phyloP scores from a whole-genome alignment of 1,284 basidiomycete species.

The Heterobasidion irregulare region DNA sequence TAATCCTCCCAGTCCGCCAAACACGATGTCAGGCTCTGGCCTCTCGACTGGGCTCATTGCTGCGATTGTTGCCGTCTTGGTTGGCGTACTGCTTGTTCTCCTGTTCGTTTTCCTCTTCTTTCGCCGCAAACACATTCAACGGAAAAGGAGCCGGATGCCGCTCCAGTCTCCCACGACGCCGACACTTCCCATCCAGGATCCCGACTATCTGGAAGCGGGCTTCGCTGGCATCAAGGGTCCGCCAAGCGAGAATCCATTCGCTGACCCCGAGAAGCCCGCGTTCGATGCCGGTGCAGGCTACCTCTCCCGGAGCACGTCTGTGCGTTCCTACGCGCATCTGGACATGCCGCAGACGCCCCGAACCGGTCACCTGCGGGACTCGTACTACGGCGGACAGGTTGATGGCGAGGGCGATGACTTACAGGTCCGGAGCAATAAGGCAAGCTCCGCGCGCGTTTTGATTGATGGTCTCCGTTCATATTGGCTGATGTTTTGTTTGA shows the following conservation, averaged over 20 bases:
- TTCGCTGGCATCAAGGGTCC: constrained; percentile 7
- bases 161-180: constrained; percentile 3
- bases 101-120: constrained; percentile 22
- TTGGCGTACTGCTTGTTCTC: constrained; percentile 21
- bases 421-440: constrained; percentile 1
- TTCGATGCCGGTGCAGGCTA: neutral
- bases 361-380: neutral
- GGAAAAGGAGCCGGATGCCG: constrained; percentile 3
- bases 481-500: neutral
- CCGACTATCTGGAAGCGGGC: constrained; percentile 21
- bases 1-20: neutral
- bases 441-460: constrained; percentile 1
- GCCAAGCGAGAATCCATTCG: neutral
- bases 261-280: constrained; percentile 1
- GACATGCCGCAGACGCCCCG: neutral
- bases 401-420: neutral
- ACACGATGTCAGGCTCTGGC: neutral
- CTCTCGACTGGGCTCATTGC: neutral
- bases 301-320: neutral
- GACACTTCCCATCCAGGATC: constrained; percentile 26
- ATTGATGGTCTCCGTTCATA: neutral
- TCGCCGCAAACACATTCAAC: constrained; percentile 10
- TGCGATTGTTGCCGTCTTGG: neutral
- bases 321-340: neutral
- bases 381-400: neutral